phyloP scores from a whole-genome alignment of 1,284 basidiomycete species.

The Irpex sp. region DNA sequence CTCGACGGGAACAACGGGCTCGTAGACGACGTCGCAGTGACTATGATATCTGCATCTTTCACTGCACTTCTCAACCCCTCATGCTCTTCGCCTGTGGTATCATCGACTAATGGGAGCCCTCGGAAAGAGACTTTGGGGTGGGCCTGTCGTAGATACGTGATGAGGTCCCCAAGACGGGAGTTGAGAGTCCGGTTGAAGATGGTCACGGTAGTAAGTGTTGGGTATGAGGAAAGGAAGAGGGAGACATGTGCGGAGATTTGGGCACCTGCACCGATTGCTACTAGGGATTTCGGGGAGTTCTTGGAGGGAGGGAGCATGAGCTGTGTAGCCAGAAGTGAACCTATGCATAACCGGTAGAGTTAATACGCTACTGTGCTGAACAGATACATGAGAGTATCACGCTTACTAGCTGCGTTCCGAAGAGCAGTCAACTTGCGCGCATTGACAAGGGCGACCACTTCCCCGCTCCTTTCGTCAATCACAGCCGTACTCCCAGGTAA shows the following conservation, averaged over 20 bases:
- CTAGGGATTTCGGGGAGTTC: slow-evolving; percentile 38
- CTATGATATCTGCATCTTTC: slow-evolving; percentile 47
- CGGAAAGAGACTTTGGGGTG: slow-evolving; percentile 37
- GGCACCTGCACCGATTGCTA: slow-evolving; percentile 74
- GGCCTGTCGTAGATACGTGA: slow-evolving; percentile 29
- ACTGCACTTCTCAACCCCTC: slow-evolving; percentile 26
- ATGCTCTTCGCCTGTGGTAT: slow-evolving; percentile 9
- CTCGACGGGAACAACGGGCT: slow-evolving; percentile 62
- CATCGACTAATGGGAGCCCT: slow-evolving; percentile 8
- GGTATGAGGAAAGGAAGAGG: slow-evolving; percentile 55
- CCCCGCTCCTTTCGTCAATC: slow-evolving; percentile 64
- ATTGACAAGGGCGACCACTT: slow-evolving; percentile 69
- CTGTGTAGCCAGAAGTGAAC: slow-evolving; percentile 65
- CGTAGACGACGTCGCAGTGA: slow-evolving; percentile 76
- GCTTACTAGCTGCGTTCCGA: slow-evolving; percentile 74
- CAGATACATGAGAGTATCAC: too few relatives aligned
- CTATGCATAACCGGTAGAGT: slow-evolving; percentile 31
- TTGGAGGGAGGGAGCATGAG: slow-evolving; percentile 37
- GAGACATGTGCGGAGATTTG: slow-evolving; percentile 63
- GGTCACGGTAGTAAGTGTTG: slow-evolving; percentile 47
- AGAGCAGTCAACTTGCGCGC: slow-evolving; percentile 72
- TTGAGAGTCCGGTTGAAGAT: slow-evolving; percentile 64
- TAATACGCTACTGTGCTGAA: background rate
- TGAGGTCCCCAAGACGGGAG: slow-evolving; percentile 41
- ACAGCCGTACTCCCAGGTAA: slow-evolving; percentile 75